A percentile compares a stretch with the other conserved stretches of the same genome.
Evolutionary conservation across 2,329 filamentous ascomycete species (phyloP).

Genomic region (Nakataea oryzae): DNA sequence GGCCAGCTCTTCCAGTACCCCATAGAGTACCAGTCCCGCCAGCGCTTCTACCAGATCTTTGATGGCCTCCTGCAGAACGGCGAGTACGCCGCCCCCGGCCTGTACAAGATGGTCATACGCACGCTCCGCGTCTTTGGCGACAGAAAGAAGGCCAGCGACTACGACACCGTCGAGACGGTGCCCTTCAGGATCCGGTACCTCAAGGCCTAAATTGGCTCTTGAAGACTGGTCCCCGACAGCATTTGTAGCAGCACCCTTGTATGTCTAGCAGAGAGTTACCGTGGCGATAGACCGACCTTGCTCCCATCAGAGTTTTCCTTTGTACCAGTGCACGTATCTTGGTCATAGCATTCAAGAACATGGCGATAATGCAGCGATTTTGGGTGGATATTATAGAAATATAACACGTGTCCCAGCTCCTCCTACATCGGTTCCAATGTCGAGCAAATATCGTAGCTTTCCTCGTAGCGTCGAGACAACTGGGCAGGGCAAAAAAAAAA

Average conservation of each 20-base stretch:
- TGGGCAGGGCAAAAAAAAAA: too few species aligned
- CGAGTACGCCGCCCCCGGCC: conserved; percentile 33
- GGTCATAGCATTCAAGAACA: too few species aligned
- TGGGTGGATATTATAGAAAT: too few species aligned
- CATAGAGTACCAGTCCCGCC: conserved; percentile 19
- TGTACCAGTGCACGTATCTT: too few species aligned
- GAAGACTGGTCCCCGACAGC: too few species aligned
- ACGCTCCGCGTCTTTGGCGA: conserved; percentile 42
- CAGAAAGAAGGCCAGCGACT: conserved; percentile 29
- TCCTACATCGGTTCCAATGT: too few species aligned
- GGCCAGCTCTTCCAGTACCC: conserved; percentile 34
- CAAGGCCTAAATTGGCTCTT: not conserved
- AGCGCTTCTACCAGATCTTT: conserved; percentile 20
- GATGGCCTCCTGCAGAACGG: conserved; percentile 36
- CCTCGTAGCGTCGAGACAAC: too few species aligned
- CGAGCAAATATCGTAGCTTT: not conserved
- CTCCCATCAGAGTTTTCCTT: too few species aligned
- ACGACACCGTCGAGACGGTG: conserved; percentile 30
- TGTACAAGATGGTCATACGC: conserved; percentile 37
- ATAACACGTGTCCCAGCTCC: too few species aligned
- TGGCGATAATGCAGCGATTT: too few species aligned
- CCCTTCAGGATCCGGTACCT: conserved; percentile 34
- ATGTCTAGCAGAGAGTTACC: not conserved
- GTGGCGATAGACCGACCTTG: not conserved
- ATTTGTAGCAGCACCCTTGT: too few species aligned